Percentiles rank a stretch among this genome's conserved stretches.
These are phyloP conservation scores for Phytophthora meadii DNA, from an alignment of 352 stramenopile species.

Conservation along the genomic window DNA sequence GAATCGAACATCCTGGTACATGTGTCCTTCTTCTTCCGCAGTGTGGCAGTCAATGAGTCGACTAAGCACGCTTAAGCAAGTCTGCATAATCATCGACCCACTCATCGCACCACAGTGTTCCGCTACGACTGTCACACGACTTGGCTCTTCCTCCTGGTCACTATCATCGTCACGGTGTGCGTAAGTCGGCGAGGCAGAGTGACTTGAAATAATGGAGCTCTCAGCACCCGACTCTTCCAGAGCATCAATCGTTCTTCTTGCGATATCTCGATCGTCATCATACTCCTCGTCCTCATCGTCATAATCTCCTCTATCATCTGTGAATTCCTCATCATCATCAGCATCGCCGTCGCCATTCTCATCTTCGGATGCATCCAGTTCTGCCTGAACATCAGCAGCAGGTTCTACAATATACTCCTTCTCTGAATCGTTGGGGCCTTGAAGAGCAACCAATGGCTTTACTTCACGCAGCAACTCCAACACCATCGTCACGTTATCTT, in stretches of 20 bases:
- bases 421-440: conserved; percentile 69
- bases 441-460: conserved; percentile 74
- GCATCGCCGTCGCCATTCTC: conserved; percentile 44
- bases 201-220: conserved; percentile 49
- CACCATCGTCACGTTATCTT: conserved; percentile 78
- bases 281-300: conserved; percentile 47
- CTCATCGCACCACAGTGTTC: conserved; percentile 85
- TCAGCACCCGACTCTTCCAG: conserved; percentile 67
- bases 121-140: conserved; percentile 74
- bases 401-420: conserved; percentile 78
- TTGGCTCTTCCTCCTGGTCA: conserved; percentile 45
- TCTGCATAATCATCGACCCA: conserved; percentile 89
- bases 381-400: conserved; percentile 55
- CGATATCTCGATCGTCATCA: conserved; percentile 51
- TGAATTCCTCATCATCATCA: conserved; percentile 45
- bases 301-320: conserved; percentile 51
- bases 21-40: conserved; percentile 79
- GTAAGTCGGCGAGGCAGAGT: conserved; percentile 41
- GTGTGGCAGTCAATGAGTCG: conserved; percentile 87
- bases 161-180: conserved; percentile 44
- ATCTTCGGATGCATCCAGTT: conserved; percentile 69
- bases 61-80: conserved; percentile 83
- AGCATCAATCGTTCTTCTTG: conserved; percentile 69
- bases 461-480: conserved; percentile 79
- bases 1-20: conserved; percentile 80